These are phyloP conservation scores for Talaromyces islandicus DNA, from an alignment of 2,329 filamentous ascomycete species.

Conservation along the genomic window DNA sequence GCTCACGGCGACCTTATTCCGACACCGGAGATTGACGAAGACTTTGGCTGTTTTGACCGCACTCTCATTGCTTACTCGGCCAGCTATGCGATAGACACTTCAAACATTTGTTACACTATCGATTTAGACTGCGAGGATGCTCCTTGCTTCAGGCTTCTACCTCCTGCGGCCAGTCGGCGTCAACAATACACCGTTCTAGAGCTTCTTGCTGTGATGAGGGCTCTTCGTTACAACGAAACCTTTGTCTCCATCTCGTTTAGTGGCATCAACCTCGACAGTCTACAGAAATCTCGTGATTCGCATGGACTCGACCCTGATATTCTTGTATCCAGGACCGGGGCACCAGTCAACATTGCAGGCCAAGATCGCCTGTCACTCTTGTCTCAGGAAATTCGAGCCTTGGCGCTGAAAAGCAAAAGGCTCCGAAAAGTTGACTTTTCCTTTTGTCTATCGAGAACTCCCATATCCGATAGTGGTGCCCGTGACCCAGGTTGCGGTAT, in stretches of 20 bases:
- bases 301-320: constrained; percentile 59
- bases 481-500: constrained; percentile 63
- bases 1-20: constrained; percentile 45
- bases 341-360: constrained; percentile 48
- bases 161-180: constrained; percentile 44
- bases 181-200: constrained; percentile 56
- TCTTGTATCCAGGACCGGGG: constrained; percentile 54
- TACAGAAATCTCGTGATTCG: constrained; percentile 57
- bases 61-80: constrained; percentile 65
- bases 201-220: constrained; percentile 63
- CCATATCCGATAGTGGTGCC: constrained; percentile 42
- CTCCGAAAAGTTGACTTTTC: constrained; percentile 62
- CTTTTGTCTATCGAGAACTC: constrained; percentile 52
- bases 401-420: constrained; percentile 60
- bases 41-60: constrained; percentile 59
- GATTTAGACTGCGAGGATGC: constrained; percentile 59
- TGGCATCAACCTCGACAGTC: constrained; percentile 55
- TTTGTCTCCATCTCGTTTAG: constrained; percentile 64
- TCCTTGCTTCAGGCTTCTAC: constrained; percentile 60
- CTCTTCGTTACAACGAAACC: constrained; percentile 64
- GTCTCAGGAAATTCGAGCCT: constrained; percentile 62
- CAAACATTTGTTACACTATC: constrained; percentile 60
- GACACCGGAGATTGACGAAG: constrained; percentile 47
- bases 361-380: constrained; percentile 53
- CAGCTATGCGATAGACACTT: constrained; percentile 61